Conservation (phyloP, 345 rosid genomes). For the Hibiscus syriacus region DNA sequence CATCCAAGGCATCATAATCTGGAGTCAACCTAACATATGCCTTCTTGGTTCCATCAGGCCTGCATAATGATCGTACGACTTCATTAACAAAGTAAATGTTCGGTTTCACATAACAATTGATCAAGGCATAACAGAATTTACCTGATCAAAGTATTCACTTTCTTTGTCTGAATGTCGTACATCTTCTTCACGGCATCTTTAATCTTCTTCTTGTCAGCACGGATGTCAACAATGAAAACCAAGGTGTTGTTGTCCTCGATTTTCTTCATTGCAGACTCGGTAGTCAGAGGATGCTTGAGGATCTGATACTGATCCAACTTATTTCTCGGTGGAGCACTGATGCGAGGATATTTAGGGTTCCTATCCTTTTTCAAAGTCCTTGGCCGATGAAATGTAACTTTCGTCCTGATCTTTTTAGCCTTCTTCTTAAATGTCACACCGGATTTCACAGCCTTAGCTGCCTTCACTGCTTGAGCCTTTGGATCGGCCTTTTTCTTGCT, state of each 20-base stretch:
- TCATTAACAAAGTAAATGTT: background rate
- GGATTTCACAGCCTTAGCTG: conserved; percentile 58
- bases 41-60: conserved; percentile 79
- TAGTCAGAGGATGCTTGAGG: conserved; percentile 55
- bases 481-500: conserved; percentile 38
- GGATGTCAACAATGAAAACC: conserved; percentile 62
- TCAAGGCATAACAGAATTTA: conserved; percentile 8
- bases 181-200: conserved; percentile 65
- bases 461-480: conserved; percentile 58
- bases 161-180: conserved; percentile 56
- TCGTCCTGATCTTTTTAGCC: conserved; percentile 50
- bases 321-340: conserved; percentile 59
- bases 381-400: conserved; percentile 59
- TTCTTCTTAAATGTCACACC: conserved; percentile 52
- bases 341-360: conserved; percentile 56
- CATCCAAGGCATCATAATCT: conserved; percentile 85
- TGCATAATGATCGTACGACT: conserved; percentile 3
- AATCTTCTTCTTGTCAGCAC: conserved; percentile 56
- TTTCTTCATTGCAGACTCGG: conserved; percentile 71
- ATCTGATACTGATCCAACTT: conserved; percentile 64
- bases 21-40: conserved; percentile 51
- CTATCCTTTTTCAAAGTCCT: conserved; percentile 50
- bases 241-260: conserved; percentile 63
- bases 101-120: background rate
- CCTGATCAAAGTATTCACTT: conserved; percentile 68